Conservation (phyloP, 2,329 filamentous ascomycete genomes). For the Sphaerulina vaccinii region DNA sequence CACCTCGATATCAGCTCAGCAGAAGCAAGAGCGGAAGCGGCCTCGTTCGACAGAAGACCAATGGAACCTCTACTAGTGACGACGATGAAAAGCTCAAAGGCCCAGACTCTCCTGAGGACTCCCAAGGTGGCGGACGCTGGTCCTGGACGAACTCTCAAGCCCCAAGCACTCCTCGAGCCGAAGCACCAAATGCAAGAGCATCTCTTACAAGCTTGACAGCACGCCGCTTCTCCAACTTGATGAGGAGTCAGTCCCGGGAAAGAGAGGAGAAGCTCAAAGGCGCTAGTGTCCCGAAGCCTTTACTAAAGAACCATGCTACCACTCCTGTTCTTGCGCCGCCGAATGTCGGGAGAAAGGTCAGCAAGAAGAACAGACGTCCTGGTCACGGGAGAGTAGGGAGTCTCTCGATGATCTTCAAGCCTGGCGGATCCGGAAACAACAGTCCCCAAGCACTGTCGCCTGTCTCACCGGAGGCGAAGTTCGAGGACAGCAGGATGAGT, state of each 20-base stretch:
- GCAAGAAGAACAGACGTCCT: background rate
- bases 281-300: background rate
- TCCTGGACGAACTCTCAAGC: constrained; percentile 7
- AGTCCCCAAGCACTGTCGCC: background rate
- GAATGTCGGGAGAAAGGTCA: background rate
- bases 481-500: background rate
- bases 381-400: background rate
- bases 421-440: background rate
- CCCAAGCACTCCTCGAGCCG: background rate
- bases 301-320: constrained; percentile 7
- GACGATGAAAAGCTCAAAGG: background rate
- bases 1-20: constrained; percentile 2
- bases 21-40: background rate
- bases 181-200: background rate
- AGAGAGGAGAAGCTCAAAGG: background rate
- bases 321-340: constrained; percentile 5
- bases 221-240: background rate
- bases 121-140: background rate
- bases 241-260: background rate
- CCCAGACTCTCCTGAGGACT: background rate
- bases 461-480: background rate
- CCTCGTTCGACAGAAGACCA: background rate
- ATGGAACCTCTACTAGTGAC: background rate
- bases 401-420: constrained; percentile 3
- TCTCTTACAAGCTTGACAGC: background rate